These are phyloP conservation scores for Platanthera zijinensis DNA, from an alignment of 106 monocot genomes.

Conservation along the genomic window DNA sequence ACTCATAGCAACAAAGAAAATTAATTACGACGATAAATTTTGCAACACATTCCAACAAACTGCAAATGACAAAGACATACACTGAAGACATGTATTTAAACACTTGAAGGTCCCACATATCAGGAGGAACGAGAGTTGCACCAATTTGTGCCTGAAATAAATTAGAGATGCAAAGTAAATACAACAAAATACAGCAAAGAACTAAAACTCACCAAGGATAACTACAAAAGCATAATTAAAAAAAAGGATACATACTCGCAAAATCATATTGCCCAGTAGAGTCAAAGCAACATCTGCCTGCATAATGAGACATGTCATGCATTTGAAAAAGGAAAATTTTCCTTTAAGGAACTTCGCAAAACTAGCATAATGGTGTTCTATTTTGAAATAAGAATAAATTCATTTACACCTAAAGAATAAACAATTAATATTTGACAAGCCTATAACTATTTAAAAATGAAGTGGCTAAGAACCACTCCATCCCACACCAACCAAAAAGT, in stretches of 20 bases:
- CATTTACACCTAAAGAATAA: no score
- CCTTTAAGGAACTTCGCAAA: no score
- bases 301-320: background rate
- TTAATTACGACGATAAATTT: background rate
- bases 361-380: no score
- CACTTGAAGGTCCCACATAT: conserved; percentile 74
- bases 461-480: no score
- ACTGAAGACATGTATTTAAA: conserved; percentile 66
- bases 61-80: conserved; percentile 26
- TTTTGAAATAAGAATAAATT: no score
- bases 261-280: conserved; percentile 60
- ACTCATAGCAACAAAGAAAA: background rate
- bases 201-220: background rate
- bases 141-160: conserved; percentile 42
- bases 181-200: background rate
- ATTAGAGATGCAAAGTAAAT: background rate
- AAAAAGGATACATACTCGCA: conserved; percentile 19
- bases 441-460: no score
- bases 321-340: background rate
- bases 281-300: conserved; percentile 64
- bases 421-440: no score
- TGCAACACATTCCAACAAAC: background rate
- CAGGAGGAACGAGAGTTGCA: conserved; percentile 50
- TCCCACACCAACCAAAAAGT: no score
- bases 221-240: background rate